Evolutionary conservation across 192 early-diverging fungal genomes (phyloP).

Genomic region (Coemansia sp.): DNA sequence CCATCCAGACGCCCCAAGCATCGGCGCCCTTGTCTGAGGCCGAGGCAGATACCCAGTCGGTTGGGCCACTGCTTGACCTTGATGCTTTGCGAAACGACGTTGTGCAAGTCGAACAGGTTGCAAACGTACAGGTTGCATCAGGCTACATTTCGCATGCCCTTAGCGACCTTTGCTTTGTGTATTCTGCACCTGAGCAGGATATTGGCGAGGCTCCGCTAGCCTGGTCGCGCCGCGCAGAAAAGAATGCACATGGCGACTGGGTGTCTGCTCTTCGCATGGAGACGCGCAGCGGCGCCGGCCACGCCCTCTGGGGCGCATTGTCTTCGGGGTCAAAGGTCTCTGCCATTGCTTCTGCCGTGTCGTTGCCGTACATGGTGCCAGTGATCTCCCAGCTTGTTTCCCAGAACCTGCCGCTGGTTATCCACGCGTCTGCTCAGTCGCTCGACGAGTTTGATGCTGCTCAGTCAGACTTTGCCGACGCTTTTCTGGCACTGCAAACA

Average conservation of each 20-base stretch:
- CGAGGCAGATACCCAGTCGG: slow-evolving; percentile 12
- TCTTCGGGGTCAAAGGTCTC: slow-evolving; percentile 48
- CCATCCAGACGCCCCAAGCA: slow-evolving; percentile 28
- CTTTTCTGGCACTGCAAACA: slow-evolving; percentile 73
- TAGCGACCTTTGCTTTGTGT: slow-evolving; percentile 81
- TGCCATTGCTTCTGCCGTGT: slow-evolving; percentile 71
- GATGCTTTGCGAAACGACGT: slow-evolving; percentile 13
- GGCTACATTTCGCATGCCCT: slow-evolving; percentile 77
- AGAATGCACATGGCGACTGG: slow-evolving; percentile 69
- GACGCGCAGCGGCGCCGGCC: slow-evolving; percentile 76
- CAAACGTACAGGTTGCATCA: slow-evolving; percentile 66
- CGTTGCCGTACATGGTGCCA: slow-evolving; percentile 80
- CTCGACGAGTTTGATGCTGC: slow-evolving; percentile 58
- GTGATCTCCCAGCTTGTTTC: slow-evolving; percentile 73
- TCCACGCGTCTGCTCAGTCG: slow-evolving; percentile 79
- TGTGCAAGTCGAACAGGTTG: slow-evolving; percentile 24
- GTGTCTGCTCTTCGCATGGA: slow-evolving; percentile 75
- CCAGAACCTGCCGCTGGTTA: slow-evolving; percentile 64
- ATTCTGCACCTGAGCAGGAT: slow-evolving; percentile 64
- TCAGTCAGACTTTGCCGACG: slow-evolving; percentile 69
- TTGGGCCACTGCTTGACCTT: slow-evolving; percentile 21
- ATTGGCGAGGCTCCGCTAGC: slow-evolving; percentile 64
- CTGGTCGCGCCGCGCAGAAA: slow-evolving; percentile 65
- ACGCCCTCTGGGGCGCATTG: slow-evolving; percentile 76
- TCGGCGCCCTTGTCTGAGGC: slow-evolving; percentile 42